Evolutionary conservation across 495 filamentous ascomycete species (phyloP).

Genomic region (Aspergillus homomorphus): DNA sequence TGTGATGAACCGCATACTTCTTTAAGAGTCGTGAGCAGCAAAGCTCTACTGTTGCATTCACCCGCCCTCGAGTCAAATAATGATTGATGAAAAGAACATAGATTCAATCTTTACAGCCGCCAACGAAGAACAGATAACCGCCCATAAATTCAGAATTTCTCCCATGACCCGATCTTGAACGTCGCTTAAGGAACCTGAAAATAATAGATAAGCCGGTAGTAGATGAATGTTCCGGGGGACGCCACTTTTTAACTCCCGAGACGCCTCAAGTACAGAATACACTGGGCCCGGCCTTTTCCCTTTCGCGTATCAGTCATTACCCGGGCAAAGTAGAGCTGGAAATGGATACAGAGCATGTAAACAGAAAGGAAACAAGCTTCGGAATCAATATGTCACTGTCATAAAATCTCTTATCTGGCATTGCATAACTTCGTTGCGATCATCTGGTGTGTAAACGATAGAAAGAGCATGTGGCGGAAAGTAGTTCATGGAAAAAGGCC

Average conservation of each 20-base stretch:
- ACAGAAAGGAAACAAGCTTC: neutral
- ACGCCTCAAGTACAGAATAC: neutral
- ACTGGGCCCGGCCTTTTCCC: neutral
- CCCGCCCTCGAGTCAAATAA: too few species aligned
- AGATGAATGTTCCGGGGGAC: too few species aligned
- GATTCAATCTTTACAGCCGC: neutral
- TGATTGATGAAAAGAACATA: neutral
- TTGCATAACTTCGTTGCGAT: slow-evolving; percentile 6
- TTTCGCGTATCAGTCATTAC: slow-evolving; percentile 6
- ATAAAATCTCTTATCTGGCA: slow-evolving; percentile 2
- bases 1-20: too few species aligned
- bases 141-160: neutral
- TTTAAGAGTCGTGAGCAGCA: too few species aligned
- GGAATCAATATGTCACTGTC: slow-evolving; percentile 5
- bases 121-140: neutral
- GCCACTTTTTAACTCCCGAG: neutral
- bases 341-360: neutral
- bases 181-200: too few species aligned
- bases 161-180: neutral
- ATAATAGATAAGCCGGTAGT: too few species aligned
- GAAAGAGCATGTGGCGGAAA: neutral
- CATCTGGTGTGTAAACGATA: neutral
- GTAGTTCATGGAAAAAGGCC: neutral
- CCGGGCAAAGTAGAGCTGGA: neutral
- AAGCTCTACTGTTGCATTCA: too few species aligned